phyloP scores from a whole-genome alignment of 2,329 filamentous ascomycete species.

The Colletotrichum karsti region DNA sequence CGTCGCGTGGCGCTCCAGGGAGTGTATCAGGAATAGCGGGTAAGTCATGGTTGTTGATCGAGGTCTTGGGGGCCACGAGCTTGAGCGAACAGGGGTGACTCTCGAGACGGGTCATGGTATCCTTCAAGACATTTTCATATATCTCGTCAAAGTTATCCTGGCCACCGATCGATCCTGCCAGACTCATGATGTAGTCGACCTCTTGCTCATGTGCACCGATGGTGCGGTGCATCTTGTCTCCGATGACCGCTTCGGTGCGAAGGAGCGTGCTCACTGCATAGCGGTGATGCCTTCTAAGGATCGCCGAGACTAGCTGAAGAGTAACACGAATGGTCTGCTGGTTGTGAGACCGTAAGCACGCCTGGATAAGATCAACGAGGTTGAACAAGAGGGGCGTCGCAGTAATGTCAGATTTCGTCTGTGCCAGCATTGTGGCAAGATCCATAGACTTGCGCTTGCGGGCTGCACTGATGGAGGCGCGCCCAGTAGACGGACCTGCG shows the following conservation, averaged over 20 bases:
- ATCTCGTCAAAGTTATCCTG: conserved; percentile 76
- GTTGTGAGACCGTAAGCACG: conserved; percentile 84
- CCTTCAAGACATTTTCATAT: conserved; percentile 77
- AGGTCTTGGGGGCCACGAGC: conserved; percentile 69
- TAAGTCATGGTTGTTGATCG: conserved; percentile 63
- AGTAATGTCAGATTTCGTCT: conserved; percentile 73
- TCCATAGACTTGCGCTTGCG: conserved; percentile 91
- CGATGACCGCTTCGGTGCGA: conserved; percentile 67
- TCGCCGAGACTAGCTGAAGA: conserved; percentile 84
- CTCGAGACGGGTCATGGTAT: conserved; percentile 74
- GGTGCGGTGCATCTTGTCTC: conserved; percentile 67
- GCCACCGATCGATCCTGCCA: conserved; percentile 75
- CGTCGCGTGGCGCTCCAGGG: conserved; percentile 68
- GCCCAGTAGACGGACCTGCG: conserved; percentile 43
- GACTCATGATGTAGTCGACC: conserved; percentile 73
- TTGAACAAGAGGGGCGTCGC: conserved; percentile 90
- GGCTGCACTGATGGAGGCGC: conserved; percentile 70
- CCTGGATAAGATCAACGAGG: conserved; percentile 87
- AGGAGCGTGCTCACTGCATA: conserved; percentile 84
- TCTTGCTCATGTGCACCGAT: conserved; percentile 80
- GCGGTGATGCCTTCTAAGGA: conserved; percentile 86
- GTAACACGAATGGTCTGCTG: conserved; percentile 91
- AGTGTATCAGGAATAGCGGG: conserved; percentile 64
- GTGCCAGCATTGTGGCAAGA: conserved; percentile 80
- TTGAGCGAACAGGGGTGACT: conserved; percentile 77